phyloP scores from a whole-genome alignment of 805 yeast species.

The Candida parachauliodes region DNA sequence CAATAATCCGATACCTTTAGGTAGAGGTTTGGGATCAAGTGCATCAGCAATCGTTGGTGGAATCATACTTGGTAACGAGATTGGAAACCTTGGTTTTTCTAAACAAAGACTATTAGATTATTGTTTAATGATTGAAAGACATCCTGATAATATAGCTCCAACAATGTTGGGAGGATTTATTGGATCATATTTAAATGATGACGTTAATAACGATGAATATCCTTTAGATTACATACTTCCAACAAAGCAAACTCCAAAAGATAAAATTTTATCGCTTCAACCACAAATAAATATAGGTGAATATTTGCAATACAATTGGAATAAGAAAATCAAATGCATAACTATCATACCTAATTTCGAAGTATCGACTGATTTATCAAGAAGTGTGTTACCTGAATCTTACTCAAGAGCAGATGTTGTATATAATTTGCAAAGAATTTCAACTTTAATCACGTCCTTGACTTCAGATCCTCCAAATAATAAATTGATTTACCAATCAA shows the following conservation, averaged over 20 bases:
- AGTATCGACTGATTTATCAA: slow-evolving; percentile 85
- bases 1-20: slow-evolving; percentile 88
- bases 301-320: slow-evolving; percentile 83
- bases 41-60: slow-evolving; percentile 99
- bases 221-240: slow-evolving; percentile 86
- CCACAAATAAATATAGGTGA: slow-evolving; percentile 90
- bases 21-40: slow-evolving; percentile 95
- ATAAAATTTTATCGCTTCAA: slow-evolving; percentile 23
- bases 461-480: slow-evolving; percentile 82
- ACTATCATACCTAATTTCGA: slow-evolving; percentile 94
- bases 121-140: slow-evolving; percentile 95
- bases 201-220: slow-evolving; percentile 64
- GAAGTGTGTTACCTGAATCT: slow-evolving; percentile 82
- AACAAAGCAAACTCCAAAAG: slow-evolving; percentile 63
- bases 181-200: slow-evolving; percentile 90
- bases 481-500: slow-evolving; percentile 81
- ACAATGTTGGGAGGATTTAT: slow-evolving; percentile 99
- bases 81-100: slow-evolving; percentile 68
- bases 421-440: slow-evolving; percentile 89
- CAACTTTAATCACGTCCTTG: slow-evolving; percentile 88
- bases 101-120: slow-evolving; percentile 87
- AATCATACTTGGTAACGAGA: slow-evolving; percentile 80
- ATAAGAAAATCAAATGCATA: slow-evolving; percentile 75
- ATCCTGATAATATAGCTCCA: slow-evolving; percentile 97
- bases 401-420: slow-evolving; percentile 80